Conservation (phyloP, 1,139 yeast genomes). For the Geotrichum histeridarum region DNA sequence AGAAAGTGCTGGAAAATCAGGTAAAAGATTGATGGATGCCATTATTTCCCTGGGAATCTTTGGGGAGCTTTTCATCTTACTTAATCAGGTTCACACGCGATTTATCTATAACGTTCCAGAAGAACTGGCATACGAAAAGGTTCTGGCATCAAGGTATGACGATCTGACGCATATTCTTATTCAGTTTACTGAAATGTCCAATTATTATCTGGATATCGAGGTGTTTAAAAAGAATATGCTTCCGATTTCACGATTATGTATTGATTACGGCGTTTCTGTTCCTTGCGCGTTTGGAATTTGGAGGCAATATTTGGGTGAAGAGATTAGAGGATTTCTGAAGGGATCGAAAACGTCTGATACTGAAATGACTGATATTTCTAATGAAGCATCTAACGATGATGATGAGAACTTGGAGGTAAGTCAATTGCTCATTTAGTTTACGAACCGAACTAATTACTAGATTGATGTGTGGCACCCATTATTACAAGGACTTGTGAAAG, state of each 20-base stretch:
- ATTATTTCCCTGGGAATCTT: constrained; percentile 47
- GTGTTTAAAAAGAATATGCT: constrained; percentile 42
- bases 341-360: constrained; percentile 17
- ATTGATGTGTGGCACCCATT: constrained; percentile 29
- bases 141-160: constrained; percentile 66
- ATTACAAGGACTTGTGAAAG: constrained; percentile 27
- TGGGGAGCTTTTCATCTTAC: constrained; percentile 60
- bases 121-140: constrained; percentile 55
- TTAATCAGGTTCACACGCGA: constrained; percentile 46
- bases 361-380: constrained; percentile 12
- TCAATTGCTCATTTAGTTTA: neutral
- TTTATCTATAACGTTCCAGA: constrained; percentile 41
- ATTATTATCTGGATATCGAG: constrained; percentile 44
- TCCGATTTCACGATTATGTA: constrained; percentile 46
- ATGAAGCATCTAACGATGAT: constrained; percentile 12
- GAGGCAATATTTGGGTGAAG: constrained; percentile 48
- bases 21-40: constrained; percentile 48
- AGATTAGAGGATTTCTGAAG: constrained; percentile 30
- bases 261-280: constrained; percentile 50
- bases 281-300: constrained; percentile 77
- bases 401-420: constrained; percentile 15
- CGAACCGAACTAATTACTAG: neutral
- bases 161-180: constrained; percentile 63
- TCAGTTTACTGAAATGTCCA: constrained; percentile 56
- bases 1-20: constrained; percentile 41